These are phyloP conservation scores for Lyophyllum decastes DNA, from an alignment of 768 basidiomycete species.

Conservation along the genomic window DNA sequence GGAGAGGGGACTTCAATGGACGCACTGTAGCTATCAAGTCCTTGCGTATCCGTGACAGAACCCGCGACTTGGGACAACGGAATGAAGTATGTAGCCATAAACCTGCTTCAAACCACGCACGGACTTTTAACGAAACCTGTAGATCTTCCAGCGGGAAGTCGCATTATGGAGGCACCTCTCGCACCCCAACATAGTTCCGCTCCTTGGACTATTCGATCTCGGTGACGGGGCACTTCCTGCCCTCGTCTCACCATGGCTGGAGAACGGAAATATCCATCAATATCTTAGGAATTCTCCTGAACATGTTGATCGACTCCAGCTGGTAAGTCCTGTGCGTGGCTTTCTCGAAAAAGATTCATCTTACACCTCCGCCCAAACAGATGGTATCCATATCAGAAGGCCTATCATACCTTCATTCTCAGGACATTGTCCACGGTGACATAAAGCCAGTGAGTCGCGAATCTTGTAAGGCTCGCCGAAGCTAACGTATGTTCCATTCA, in stretches of 20 bases:
- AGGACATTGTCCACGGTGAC: constrained; percentile 7
- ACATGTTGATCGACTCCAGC: neutral
- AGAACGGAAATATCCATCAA: constrained; percentile 1
- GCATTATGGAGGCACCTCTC: neutral
- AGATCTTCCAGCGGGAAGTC: neutral
- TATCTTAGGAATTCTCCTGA: neutral
- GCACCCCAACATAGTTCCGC: constrained; percentile 3
- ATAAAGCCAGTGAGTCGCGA: neutral
- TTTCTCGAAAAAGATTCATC: neutral
- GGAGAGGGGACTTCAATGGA: too few species aligned
- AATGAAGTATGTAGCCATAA: too few species aligned
- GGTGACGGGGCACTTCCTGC: neutral
- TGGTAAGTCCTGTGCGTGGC: neutral
- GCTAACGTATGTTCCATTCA: neutral
- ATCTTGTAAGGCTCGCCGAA: neutral
- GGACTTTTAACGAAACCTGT: neutral
- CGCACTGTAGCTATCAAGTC: too few species aligned
- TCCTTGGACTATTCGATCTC: neutral
- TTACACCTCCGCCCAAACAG: neutral
- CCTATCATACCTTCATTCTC: constrained; percentile 2
- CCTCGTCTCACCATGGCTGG: neutral
- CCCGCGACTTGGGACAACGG: too few species aligned
- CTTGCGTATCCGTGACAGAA: too few species aligned
- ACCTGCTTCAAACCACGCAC: neutral
- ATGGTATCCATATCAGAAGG: neutral